Evolutionary conservation across 1,139 yeast genomes (phyloP), one percentile per base, ranked within the genome.

Genomic region (Blastobotrys capitulatus): DNA sequence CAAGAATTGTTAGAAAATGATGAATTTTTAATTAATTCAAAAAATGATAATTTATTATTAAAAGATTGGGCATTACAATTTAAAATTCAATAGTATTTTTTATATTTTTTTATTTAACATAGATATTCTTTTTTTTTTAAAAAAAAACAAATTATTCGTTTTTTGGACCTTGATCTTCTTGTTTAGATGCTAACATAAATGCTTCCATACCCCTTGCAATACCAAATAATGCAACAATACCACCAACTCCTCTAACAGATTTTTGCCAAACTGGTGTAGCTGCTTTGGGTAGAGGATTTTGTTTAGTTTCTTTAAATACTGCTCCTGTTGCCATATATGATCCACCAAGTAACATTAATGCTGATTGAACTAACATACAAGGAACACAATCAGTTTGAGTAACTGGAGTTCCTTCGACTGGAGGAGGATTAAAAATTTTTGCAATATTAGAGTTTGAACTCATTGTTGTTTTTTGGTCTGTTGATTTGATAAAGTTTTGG

Each of bases 351-450:
- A 82, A 52, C 41, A 81, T 72, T 20, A 80, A 74, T 9, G 74
- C 62, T 1, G 86, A 73, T 41, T 84, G 83, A 68, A 82, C 76
- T 1, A 80, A 63, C 51, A 83, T 82, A 59, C 94, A 84, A 2
- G 83, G 78, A 1, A 81, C 57, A 58, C 94, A 84, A 48, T 56
- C 56, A 47, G 63, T 64, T 15, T 58, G 38, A 10, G 15, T 20
- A 35, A 32, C 48, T n/a, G 48, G 44, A 19, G 38, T n/a, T 55
- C 77, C 78, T 40, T 37, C 18, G 7, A 27, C 12, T 12, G 76
- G 61, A 9, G 83, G 80, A 1, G 85, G 86, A 52, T 75, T 75
- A 62, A 84, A 77, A 1, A 83, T 74, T 22, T 76, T 72, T n/a
- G 76, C 62, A 18, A 84, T 82, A 61, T 83, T 83, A 25, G 85